phyloP scores from a whole-genome alignment of 768 basidiomycete genomes.

The Lactarius hengduanensis region DNA sequence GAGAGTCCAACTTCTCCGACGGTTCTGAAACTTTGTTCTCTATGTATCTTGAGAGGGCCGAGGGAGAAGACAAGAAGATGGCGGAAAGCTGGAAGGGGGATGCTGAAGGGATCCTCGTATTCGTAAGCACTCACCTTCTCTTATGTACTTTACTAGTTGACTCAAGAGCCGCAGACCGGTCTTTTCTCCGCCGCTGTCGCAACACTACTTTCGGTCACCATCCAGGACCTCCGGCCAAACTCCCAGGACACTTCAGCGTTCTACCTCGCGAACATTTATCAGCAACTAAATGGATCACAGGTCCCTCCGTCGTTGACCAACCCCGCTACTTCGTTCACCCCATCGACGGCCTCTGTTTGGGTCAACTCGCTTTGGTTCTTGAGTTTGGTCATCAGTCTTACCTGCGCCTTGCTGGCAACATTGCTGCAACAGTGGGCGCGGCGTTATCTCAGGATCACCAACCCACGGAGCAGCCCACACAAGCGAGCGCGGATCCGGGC shows the following conservation, averaged over 20 bases:
- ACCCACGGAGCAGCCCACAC: constrained; percentile 4
- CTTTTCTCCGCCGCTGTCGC: constrained; percentile 18
- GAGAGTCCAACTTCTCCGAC: neutral
- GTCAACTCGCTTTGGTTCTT: constrained; percentile 23
- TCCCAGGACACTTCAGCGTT: constrained; percentile 9
- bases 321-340: too few relatives aligned
- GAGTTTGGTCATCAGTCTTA: constrained; percentile 15
- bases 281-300: neutral
- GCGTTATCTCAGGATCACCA: constrained; percentile 5
- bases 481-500: constrained; percentile 8
- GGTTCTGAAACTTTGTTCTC: constrained; percentile 9
- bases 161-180: constrained; percentile 3
- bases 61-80: constrained; percentile 3
- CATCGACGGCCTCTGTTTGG: constrained; percentile 1
- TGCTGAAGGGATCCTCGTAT: constrained; percentile 13
- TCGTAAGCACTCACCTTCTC: neutral
- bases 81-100: constrained; percentile 11
- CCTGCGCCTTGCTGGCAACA: constrained; percentile 18
- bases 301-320: too few relatives aligned
- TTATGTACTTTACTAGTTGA: neutral
- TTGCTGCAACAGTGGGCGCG: constrained; percentile 19
- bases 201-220: neutral
- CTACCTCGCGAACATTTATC: constrained; percentile 2
- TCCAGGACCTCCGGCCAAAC: neutral
- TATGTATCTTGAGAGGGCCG: constrained; percentile 6